Evolutionary conservation across 352 stramenopile genomes (phyloP).

Genomic region (Globisporangium spinosum): DNA sequence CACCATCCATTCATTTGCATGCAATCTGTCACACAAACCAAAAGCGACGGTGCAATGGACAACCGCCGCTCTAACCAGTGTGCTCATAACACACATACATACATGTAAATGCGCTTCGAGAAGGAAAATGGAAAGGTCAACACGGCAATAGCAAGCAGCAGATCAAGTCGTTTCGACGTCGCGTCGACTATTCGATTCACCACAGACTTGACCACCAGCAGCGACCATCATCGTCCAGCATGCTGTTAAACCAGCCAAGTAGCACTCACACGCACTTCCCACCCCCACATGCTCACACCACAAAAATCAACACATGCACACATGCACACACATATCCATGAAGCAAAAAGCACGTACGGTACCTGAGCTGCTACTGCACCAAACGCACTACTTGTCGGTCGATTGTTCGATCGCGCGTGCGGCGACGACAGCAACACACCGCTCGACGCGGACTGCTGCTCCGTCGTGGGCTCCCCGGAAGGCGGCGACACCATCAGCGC

Average conservation of each 20-base stretch:
- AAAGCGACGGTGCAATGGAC: not conserved
- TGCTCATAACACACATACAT: not conserved
- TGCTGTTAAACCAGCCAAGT: not conserved
- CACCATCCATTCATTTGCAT: not conserved
- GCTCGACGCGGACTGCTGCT: slow-evolving; percentile 1
- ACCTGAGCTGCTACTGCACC: not conserved
- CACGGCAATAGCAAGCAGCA: not conserved
- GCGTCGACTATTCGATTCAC: slow-evolving; percentile 5
- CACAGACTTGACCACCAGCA: not conserved
- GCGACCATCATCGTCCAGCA: not conserved
- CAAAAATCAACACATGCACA: not conserved
- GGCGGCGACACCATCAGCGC: not conserved
- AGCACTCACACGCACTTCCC: not conserved
- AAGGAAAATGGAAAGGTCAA: not conserved
- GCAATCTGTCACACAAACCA: not conserved
- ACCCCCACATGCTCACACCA: not conserved
- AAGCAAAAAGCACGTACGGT: not conserved
- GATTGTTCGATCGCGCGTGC: not conserved
- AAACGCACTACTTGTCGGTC: not conserved
- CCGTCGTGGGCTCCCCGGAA: slow-evolving; percentile 11
- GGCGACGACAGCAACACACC: not conserved
- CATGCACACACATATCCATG: not conserved
- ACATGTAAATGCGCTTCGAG: not conserved
- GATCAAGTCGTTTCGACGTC: not conserved
- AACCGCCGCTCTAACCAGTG: not conserved